phyloP scores from a whole-genome alignment of 208 protist genomes.

The Crithidia mellificae region DNA sequence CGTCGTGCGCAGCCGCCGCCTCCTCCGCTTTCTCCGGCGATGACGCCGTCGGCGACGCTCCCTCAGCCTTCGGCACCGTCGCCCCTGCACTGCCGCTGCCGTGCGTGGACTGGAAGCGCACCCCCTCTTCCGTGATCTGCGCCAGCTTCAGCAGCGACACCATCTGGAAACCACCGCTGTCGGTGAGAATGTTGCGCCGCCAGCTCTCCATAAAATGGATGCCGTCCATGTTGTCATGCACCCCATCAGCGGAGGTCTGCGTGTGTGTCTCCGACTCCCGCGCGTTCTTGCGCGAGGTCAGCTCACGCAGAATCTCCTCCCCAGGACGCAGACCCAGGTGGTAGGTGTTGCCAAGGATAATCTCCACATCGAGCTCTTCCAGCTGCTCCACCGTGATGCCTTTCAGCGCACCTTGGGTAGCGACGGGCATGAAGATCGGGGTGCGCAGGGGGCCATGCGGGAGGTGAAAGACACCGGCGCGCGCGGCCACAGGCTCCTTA shows the following conservation, averaged over 20 bases:
- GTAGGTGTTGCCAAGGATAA: constrained; percentile 99
- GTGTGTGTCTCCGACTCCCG: constrained; percentile 21
- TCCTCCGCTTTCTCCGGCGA: constrained; percentile 7
- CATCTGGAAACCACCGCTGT: constrained; percentile 99
- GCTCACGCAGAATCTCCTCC: constrained; percentile 74
- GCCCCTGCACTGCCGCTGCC: constrained; percentile 63
- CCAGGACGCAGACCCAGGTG: constrained; percentile 96
- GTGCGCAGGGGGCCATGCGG: constrained; percentile 91
- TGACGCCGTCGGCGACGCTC: neutral
- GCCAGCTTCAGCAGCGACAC: constrained; percentile 97
- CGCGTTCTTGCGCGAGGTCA: constrained; percentile 72
- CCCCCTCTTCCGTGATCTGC: constrained; percentile 98
- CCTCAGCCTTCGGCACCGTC: constrained; percentile 18
- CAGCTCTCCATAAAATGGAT: constrained; percentile 98
- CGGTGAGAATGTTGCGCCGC: constrained; percentile 96
- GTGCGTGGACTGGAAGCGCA: constrained; percentile 98
- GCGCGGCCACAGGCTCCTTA: constrained; percentile 55
- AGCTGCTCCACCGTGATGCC: constrained; percentile 94
- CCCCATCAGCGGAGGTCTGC: constrained; percentile 23
- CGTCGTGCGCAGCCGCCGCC: constrained; percentile 3
- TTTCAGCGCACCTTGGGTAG: constrained; percentile 97
- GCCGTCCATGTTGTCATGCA: constrained; percentile 93
- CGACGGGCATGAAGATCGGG: constrained; percentile 98
- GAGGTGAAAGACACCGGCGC: constrained; percentile 86
- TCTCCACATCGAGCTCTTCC: constrained; percentile 92